These are phyloP conservation scores for Cotoneaster glaucophyllus DNA, from an alignment of 306 rosid genomes.

Conservation along the genomic window DNA sequence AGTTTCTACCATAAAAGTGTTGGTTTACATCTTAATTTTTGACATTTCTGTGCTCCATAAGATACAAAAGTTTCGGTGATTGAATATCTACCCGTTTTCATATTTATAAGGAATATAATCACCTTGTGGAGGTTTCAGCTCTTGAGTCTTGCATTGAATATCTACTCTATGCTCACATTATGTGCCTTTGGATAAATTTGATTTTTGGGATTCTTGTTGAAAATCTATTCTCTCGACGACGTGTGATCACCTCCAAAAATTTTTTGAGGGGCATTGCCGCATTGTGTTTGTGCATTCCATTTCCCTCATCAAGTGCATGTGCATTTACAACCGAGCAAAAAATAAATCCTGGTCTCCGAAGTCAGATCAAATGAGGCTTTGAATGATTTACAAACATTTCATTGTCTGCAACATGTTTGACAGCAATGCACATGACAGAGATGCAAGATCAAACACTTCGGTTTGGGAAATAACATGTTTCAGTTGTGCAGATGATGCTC, in stretches of 20 bases:
- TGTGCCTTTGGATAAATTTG: too few relatives aligned
- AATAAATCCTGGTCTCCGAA: too few relatives aligned
- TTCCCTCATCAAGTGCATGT: background rate
- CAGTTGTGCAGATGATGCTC: background rate
- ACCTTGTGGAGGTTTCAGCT: background rate
- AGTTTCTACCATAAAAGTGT: too few relatives aligned
- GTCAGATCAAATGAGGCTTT: background rate
- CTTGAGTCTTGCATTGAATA: background rate
- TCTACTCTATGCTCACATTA: background rate
- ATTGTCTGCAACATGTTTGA: background rate
- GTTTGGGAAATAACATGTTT: background rate
- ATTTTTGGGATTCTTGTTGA: too few relatives aligned
- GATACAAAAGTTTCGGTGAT: background rate
- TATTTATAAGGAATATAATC: background rate
- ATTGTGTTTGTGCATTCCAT: background rate
- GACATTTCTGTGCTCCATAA: background rate
- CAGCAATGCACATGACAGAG: background rate
- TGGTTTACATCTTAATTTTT: background rate
- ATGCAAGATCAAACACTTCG: background rate
- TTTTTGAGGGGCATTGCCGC: background rate
- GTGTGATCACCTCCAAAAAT: background rate
- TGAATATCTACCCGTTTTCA: background rate
- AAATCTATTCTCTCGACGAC: background rate
- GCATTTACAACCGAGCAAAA: background rate
- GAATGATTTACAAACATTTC: background rate